These are phyloP conservation scores for Wickerhamiella alocasiicola DNA, from an alignment of 805 yeast genomes.

Conservation along the genomic window DNA sequence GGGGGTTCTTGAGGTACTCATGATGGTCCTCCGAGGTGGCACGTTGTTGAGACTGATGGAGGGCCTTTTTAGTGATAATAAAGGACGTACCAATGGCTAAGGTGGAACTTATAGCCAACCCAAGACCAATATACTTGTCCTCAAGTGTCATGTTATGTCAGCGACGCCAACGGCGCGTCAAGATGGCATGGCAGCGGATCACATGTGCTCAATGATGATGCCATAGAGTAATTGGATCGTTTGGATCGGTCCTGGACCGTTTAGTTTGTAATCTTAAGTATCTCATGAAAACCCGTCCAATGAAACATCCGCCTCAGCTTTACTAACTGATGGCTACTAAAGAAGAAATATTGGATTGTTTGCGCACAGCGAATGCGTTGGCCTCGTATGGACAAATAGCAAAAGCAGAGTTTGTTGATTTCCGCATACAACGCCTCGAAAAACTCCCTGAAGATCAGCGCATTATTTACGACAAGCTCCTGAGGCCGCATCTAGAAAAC, in stretches of 20 bases:
- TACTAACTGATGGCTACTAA: not conserved
- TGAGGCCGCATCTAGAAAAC: not conserved
- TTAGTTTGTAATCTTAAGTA: too few species aligned
- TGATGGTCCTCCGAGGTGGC: constrained; percentile 53
- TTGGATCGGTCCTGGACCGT: too few species aligned
- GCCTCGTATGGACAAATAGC: not conserved
- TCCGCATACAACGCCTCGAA: not conserved
- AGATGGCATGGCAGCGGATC: too few species aligned
- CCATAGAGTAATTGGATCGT: too few species aligned
- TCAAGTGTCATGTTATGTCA: constrained; percentile 34
- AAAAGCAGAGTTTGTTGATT: not conserved
- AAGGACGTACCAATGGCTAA: constrained; percentile 84
- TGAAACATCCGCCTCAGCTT: too few species aligned
- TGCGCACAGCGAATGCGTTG: not conserved
- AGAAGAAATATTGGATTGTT: not conserved
- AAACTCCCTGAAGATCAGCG: not conserved
- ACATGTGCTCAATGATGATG: too few species aligned
- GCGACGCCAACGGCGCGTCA: too few species aligned
- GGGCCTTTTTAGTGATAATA: constrained; percentile 78
- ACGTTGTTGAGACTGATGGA: constrained; percentile 57
- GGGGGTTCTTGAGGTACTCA: constrained; percentile 68
- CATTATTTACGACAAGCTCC: not conserved
- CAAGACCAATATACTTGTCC: constrained; percentile 81
- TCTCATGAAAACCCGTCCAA: too few species aligned
- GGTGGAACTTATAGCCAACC: constrained; percentile 75